phyloP scores from a whole-genome alignment of 2,329 filamentous ascomycete genomes.

The Neobulgaria alba region DNA sequence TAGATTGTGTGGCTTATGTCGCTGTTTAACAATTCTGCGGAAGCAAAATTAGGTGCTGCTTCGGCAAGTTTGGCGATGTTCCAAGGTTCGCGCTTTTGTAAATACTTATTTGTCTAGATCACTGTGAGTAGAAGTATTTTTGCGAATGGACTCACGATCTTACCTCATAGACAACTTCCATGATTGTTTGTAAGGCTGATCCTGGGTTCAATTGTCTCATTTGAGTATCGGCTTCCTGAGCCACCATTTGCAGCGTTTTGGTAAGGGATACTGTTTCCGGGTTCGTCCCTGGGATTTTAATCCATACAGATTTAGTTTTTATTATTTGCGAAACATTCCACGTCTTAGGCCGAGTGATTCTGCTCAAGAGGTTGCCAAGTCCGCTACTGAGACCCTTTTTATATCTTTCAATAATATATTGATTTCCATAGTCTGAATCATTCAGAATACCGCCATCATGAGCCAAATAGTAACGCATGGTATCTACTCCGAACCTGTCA shows the following conservation, averaged over 20 bases:
- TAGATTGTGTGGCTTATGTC: slow-evolving; percentile 49
- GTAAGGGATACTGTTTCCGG: not conserved
- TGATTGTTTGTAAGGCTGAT: slow-evolving; percentile 56
- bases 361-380: slow-evolving; percentile 70
- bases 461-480: slow-evolving; percentile 82
- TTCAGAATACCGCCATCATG: slow-evolving; percentile 67
- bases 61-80: slow-evolving; percentile 34
- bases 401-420: slow-evolving; percentile 65
- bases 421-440: slow-evolving; percentile 82
- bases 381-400: slow-evolving; percentile 69
- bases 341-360: slow-evolving; percentile 57
- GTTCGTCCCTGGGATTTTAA: too few species aligned
- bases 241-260: slow-evolving; percentile 34
- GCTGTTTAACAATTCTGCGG: not conserved
- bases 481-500: slow-evolving; percentile 78
- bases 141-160: slow-evolving; percentile 9
- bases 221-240: slow-evolving; percentile 40
- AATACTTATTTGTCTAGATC: slow-evolving; percentile 57
- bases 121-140: slow-evolving; percentile 5
- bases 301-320: not conserved
- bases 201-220: slow-evolving; percentile 60
- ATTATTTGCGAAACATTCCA: slow-evolving; percentile 60
- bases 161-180: slow-evolving; percentile 53
- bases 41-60: not conserved
- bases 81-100: slow-evolving; percentile 65